A percentile compares a stretch with the other conserved stretches of the same genome.
These are phyloP conservation scores for Tillandsia leiboldiana DNA, from an alignment of 176 grass and related monocot genomes.

Conservation along the genomic window DNA sequence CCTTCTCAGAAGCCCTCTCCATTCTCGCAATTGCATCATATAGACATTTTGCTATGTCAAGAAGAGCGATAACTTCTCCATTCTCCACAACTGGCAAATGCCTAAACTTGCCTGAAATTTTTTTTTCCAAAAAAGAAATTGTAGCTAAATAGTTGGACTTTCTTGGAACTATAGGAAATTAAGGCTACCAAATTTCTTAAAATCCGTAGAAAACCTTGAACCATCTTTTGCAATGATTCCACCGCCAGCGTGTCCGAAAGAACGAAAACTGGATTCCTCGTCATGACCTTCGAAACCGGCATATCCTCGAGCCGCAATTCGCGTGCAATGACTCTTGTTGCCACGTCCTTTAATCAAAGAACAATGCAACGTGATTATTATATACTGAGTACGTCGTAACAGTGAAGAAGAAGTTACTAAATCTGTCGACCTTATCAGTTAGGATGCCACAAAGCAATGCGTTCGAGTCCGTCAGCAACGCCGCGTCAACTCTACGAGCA, in stretches of 20 bases:
- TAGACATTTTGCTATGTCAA: conserved; percentile 77
- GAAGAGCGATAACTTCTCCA: conserved; percentile 73
- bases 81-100: conserved; percentile 87
- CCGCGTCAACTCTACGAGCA: conserved; percentile 46
- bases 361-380: not conserved
- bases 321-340: conserved; percentile 38
- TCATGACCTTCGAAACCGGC: conserved; percentile 70
- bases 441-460: conserved; percentile 73
- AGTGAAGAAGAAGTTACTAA: not conserved
- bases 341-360: conserved; percentile 34
- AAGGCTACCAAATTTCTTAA: not conserved
- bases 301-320: conserved; percentile 53
- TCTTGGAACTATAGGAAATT: not conserved
- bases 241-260: conserved; percentile 56
- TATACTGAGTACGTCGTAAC: not conserved
- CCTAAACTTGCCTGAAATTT: conserved; percentile 57
- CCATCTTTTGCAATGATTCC: conserved; percentile 77
- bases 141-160: not conserved
- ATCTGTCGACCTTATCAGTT: conserved; percentile 46
- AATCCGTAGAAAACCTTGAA: conserved; percentile 32
- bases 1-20: conserved; percentile 58
- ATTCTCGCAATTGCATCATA: conserved; percentile 63
- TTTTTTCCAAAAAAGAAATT: not conserved
- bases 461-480: conserved; percentile 68
- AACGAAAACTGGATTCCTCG: conserved; percentile 56